These are phyloP conservation scores for Xylaria castorea DNA, from an alignment of 495 filamentous ascomycete species.

Conservation along the genomic window DNA sequence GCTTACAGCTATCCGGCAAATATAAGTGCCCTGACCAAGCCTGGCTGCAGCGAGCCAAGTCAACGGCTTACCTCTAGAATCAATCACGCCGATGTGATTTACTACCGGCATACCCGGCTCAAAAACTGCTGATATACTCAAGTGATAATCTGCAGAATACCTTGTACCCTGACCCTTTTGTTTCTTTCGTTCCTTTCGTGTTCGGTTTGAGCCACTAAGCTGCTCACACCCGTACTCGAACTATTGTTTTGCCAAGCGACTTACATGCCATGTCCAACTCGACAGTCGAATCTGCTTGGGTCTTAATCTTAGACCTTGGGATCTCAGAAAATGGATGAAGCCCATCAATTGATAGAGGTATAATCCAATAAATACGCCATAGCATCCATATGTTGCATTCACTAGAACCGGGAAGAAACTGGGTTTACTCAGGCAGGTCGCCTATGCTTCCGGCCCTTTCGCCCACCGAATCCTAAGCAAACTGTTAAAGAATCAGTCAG, in stretches of 20 bases:
- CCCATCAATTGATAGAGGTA: background rate
- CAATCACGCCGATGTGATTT: background rate
- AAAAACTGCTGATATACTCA: background rate
- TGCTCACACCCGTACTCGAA: background rate
- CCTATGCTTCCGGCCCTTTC: background rate
- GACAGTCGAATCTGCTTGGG: background rate
- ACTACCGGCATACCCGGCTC: background rate
- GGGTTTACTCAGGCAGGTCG: background rate
- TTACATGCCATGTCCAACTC: background rate
- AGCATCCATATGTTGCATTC: background rate
- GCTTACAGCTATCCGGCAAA: background rate
- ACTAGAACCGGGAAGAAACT: background rate
- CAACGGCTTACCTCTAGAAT: background rate
- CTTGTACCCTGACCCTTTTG: background rate
- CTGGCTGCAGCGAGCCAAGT: background rate
- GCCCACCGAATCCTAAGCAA: background rate
- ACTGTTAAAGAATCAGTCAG: background rate
- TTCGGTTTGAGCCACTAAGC: background rate
- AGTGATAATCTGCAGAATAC: background rate
- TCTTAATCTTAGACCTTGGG: background rate
- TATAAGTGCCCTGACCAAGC: background rate
- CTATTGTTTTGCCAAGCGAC: background rate
- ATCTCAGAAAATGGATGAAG: background rate
- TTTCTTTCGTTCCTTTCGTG: background rate
- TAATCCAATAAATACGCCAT: background rate